Evolutionary conservation across 2,329 filamentous ascomycete genomes (phyloP).

Genomic region (Diaporthe velutina): DNA sequence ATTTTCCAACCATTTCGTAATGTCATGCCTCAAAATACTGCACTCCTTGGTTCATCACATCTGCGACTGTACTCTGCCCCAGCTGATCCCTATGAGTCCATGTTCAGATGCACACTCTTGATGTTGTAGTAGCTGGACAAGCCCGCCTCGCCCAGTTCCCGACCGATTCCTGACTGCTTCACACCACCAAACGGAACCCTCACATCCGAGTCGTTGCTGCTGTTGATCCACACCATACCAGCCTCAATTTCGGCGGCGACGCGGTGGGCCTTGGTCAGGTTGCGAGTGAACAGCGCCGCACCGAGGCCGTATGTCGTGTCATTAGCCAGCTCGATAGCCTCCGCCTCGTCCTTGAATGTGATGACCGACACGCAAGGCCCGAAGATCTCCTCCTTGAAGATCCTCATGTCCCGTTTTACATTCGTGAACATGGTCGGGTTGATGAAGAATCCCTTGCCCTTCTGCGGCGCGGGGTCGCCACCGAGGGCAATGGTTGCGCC

Average conservation of each 20-base stretch:
- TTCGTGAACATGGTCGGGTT: constrained; percentile 52
- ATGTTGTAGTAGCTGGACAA: constrained; percentile 52
- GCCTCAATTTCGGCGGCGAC: constrained; percentile 68
- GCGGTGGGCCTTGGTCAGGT: constrained; percentile 60
- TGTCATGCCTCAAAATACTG: background rate
- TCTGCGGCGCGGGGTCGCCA: constrained; percentile 69
- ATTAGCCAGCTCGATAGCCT: constrained; percentile 52
- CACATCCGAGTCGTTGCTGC: constrained; percentile 59
- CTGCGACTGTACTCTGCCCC: background rate
- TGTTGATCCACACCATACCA: constrained; percentile 65
- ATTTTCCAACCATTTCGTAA: background rate
- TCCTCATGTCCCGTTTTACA: constrained; percentile 51
- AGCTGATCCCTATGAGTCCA: constrained; percentile 43
- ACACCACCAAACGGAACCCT: constrained; percentile 64
- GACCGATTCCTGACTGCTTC: constrained; percentile 54
- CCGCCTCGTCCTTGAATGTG: constrained; percentile 52
- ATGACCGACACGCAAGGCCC: constrained; percentile 52
- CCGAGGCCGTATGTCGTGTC: constrained; percentile 70
- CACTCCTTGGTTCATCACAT: background rate
- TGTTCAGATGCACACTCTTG: constrained; percentile 54
- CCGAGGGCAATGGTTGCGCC: constrained; percentile 73
- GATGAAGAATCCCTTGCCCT: constrained; percentile 56
- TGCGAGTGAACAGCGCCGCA: constrained; percentile 68
- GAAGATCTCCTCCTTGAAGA: constrained; percentile 54
- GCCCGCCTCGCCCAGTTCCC: constrained; percentile 53